phyloP scores from a whole-genome alignment of 1,284 basidiomycete genomes.

The Mycosarcoma mackinlayi region DNA sequence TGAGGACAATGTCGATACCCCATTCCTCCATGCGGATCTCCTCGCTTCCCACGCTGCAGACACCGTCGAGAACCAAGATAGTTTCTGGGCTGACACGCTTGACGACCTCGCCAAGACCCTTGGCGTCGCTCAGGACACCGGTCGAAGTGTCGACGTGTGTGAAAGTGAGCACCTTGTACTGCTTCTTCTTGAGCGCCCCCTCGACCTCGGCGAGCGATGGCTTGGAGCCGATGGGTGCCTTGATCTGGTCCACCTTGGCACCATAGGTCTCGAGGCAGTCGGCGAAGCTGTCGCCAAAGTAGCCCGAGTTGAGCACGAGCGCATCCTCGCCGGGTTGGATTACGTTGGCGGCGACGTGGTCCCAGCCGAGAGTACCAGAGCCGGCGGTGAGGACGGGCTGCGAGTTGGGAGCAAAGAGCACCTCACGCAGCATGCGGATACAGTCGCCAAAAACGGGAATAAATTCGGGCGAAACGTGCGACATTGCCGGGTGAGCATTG shows the following conservation, averaged over 20 bases:
- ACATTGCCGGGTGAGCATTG: constrained; percentile 67
- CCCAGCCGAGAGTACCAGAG: constrained; percentile 94
- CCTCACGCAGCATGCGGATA: constrained; percentile 82
- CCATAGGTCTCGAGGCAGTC: constrained; percentile 78
- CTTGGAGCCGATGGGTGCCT: constrained; percentile 82
- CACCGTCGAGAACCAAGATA: constrained; percentile 86
- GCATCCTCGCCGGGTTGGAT: constrained; percentile 81
- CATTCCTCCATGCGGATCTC: constrained; percentile 93
- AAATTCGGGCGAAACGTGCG: constrained; percentile 90
- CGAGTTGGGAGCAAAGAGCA: constrained; percentile 72
- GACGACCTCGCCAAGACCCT: constrained; percentile 81
- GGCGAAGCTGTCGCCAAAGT: constrained; percentile 67
- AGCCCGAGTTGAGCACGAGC: constrained; percentile 77
- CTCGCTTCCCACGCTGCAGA: constrained; percentile 95
- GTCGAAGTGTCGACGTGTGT: constrained; percentile 79
- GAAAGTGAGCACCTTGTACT: constrained; percentile 89
- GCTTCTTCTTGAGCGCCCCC: constrained; percentile 79
- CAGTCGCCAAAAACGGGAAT: constrained; percentile 89
- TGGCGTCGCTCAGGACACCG: constrained; percentile 87
- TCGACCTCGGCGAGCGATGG: constrained; percentile 77
- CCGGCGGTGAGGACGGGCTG: constrained; percentile 84
- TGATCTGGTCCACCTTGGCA: constrained; percentile 86
- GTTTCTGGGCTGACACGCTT: constrained; percentile 85
- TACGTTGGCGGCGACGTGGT: constrained; percentile 75
- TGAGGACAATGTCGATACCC: constrained; percentile 89